These are phyloP conservation scores for Vanderwaltozyma tropicalis DNA, from an alignment of 805 yeast species.

Conservation along the genomic window DNA sequence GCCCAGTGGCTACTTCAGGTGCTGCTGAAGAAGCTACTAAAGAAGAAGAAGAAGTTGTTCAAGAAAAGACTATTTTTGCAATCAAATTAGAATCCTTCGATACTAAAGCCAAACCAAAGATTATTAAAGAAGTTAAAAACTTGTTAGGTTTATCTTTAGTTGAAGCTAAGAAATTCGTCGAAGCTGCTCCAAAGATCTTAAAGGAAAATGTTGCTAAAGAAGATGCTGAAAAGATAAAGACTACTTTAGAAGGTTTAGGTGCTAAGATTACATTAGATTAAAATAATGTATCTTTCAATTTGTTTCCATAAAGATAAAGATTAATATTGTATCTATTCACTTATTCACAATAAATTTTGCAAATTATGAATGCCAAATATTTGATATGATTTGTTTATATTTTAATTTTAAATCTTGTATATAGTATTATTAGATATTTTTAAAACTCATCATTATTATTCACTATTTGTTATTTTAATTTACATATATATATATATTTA, in stretches of 20 bases:
- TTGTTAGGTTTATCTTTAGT: slow-evolving; percentile 86
- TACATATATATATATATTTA: no score
- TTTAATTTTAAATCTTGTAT: no score
- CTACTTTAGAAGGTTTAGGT: slow-evolving; percentile 86
- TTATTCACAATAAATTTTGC: no score
- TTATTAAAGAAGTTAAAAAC: slow-evolving; percentile 92
- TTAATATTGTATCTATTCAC: no score
- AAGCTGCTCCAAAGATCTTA: slow-evolving; percentile 90
- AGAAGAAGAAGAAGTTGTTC: slow-evolving; percentile 61
- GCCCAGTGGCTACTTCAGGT: slow-evolving; percentile 40
- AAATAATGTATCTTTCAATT: slow-evolving; percentile 2
- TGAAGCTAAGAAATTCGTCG: slow-evolving; percentile 96
- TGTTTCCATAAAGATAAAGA: no score
- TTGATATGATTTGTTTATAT: no score
- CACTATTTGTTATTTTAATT: no score
- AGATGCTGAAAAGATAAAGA: slow-evolving; percentile 94
- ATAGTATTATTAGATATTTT: no score
- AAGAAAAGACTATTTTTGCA: slow-evolving; percentile 88
- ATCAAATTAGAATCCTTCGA: slow-evolving; percentile 90
- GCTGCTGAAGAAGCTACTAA: slow-evolving; percentile 58
- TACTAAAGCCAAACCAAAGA: slow-evolving; percentile 90
- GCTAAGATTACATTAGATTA: slow-evolving; percentile 88
- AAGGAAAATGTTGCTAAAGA: slow-evolving; percentile 95
- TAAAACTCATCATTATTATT: no score
- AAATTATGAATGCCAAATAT: no score